Evolutionary conservation across 495 filamentous ascomycete species (phyloP).

Genomic region (Immersiella caudata): DNA sequence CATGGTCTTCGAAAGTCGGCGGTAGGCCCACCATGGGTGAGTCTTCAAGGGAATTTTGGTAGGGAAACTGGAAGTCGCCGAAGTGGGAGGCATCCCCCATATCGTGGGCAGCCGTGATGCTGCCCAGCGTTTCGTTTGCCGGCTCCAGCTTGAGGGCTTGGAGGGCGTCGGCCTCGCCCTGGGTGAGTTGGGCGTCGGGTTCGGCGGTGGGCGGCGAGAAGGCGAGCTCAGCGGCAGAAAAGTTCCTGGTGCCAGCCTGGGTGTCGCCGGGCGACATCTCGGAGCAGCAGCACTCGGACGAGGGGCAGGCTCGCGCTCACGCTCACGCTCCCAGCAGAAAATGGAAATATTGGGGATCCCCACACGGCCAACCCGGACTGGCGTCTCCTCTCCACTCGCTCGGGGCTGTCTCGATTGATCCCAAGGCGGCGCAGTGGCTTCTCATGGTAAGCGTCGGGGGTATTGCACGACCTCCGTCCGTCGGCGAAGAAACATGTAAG

Average conservation of each 20-base stretch:
- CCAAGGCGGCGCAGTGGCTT: conserved; percentile 23
- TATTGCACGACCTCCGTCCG: conserved; percentile 16
- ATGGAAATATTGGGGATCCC: conserved; percentile 25
- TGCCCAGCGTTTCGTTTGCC: conserved; percentile 33
- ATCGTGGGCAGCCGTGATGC: conserved; percentile 38
- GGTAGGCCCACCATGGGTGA: conserved; percentile 44
- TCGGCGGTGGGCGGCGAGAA: conserved; percentile 32
- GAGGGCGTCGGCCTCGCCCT: conserved; percentile 29
- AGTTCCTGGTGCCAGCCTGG: conserved; percentile 28
- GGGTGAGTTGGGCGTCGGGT: conserved; percentile 27
- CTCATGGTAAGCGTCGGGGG: conserved; percentile 31
- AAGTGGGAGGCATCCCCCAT: conserved; percentile 45
- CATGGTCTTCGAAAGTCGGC: conserved; percentile 41
- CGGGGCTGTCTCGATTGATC: conserved; percentile 25
- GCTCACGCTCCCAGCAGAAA: conserved; percentile 18
- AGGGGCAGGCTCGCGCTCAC: neutral
- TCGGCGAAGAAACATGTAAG: neutral
- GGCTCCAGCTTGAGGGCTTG: conserved; percentile 37
- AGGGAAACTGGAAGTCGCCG: conserved; percentile 51
- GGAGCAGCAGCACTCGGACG: neutral
- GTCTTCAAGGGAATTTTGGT: conserved; percentile 43
- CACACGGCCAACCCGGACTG: conserved; percentile 25
- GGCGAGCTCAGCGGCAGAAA: conserved; percentile 33
- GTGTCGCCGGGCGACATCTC: conserved; percentile 36
- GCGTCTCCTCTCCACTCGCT: conserved; percentile 30